Evolutionary conservation across 2,329 filamentous ascomycete species (phyloP).

Genomic region (Ceratocystis eucalypticola): DNA sequence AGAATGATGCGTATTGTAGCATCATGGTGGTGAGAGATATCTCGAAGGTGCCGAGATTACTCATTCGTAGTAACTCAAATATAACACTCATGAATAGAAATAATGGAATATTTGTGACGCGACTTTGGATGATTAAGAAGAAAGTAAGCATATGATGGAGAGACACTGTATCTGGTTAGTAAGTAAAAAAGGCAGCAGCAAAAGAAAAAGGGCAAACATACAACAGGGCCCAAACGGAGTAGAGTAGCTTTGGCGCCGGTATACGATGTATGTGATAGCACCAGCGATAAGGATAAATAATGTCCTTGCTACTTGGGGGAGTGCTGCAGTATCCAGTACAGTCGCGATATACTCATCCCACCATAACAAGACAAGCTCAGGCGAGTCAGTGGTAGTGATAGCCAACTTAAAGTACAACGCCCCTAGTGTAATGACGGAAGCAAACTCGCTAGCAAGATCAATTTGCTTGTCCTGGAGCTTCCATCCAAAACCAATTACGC

Average conservation of each 20-base stretch:
- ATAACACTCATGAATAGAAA: conserved; percentile 60
- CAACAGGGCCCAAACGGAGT: conserved; percentile 9
- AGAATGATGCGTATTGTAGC: conserved; percentile 72
- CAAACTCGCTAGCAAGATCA: conserved; percentile 30
- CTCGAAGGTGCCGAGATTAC: conserved; percentile 40
- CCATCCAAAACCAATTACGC: background rate
- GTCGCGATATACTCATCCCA: conserved; percentile 30
- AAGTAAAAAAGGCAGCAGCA: conserved; percentile 12
- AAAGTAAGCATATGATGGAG: conserved; percentile 61
- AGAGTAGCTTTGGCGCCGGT: conserved; percentile 27
- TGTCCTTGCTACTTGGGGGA: conserved; percentile 37
- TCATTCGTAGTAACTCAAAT: conserved; percentile 35
- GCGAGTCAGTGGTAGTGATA: conserved; percentile 77
- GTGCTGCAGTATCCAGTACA: conserved; percentile 31
- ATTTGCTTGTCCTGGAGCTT: conserved; percentile 23
- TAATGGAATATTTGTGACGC: conserved; percentile 71
- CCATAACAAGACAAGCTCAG: conserved; percentile 49
- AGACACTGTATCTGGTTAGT: conserved; percentile 25
- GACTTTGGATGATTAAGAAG: conserved; percentile 75
- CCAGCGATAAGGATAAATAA: conserved; percentile 37
- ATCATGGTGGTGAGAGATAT: conserved; percentile 59
- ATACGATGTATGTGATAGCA: conserved; percentile 29
- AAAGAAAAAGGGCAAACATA: conserved; percentile 19
- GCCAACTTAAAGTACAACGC: conserved; percentile 78
- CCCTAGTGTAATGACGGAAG: conserved; percentile 29